Percentiles rank a stretch among this genome's conserved stretches.
These are phyloP conservation scores for Yamadazyma takamatsuzukensis DNA, from an alignment of 805 yeast genomes.

Conservation along the genomic window DNA sequence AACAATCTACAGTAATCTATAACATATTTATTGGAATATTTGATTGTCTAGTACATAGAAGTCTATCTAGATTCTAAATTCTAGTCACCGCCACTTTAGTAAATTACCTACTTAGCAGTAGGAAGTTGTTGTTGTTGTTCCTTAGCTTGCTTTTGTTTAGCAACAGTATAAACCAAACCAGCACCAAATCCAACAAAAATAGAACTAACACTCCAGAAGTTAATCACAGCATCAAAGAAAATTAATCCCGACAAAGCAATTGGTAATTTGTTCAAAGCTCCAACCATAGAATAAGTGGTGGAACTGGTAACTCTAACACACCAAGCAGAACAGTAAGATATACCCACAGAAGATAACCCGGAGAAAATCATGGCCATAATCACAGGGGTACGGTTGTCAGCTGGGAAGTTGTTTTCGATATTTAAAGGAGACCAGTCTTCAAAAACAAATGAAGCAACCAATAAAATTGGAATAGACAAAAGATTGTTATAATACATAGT, in stretches of 20 bases:
- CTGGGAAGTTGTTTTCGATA: conserved; percentile 74
- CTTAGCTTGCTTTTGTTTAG: conserved; percentile 85
- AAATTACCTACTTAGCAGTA: conserved; percentile 15
- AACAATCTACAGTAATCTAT: too few species aligned
- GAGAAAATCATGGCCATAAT: conserved; percentile 84
- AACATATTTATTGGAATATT: too few species aligned
- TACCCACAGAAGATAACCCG: conserved; percentile 93
- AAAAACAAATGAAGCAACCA: conserved; percentile 66
- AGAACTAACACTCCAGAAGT: conserved; percentile 86
- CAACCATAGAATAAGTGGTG: conserved; percentile 98
- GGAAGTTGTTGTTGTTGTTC: conserved; percentile 31
- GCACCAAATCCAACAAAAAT: conserved; percentile 92
- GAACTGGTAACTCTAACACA: conserved; percentile 99
- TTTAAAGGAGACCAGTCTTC: conserved; percentile 94
- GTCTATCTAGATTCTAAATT: too few species aligned
- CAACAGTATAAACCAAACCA: conserved; percentile 93
- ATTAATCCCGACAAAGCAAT: conserved; percentile 92
- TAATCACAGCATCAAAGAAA: conserved; percentile 92
- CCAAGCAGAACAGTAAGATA: conserved; percentile 99
- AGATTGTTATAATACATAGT: conserved; percentile 98
- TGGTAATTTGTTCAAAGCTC: conserved; percentile 97
- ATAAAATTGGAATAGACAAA: conserved; percentile 84
- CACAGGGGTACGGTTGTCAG: conserved; percentile 61
- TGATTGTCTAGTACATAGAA: too few species aligned
- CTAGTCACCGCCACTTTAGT: too few species aligned